Base-by-base conservation (phyloP, 208 protist species). In the Trypanosomatidae sp. region DNA sequence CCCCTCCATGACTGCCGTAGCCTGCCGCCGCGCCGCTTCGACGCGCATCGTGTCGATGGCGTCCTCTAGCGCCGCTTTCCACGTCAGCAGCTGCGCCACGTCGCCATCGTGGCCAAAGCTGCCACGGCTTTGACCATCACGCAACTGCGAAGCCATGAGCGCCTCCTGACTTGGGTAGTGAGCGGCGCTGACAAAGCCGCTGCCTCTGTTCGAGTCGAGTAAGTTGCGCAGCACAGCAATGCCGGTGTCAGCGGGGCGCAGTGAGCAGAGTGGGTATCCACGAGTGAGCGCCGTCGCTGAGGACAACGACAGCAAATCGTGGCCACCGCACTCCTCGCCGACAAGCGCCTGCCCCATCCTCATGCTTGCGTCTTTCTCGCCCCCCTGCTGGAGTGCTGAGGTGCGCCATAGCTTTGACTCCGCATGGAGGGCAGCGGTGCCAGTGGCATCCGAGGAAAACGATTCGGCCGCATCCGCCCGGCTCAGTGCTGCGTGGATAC, bases 21-120 rank as follows among this genome's bases (percentile, higher is more conserved):
- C 82, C 77, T 94, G 90, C 55, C 85, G 85, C 13, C 79, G 68
- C 55, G 80, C 66, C 19, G 78, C 74, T 70, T 92, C 90, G 13
- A 74, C 66, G 52, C 85, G 77, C 82, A 92, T 87, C 69, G 79
- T 76, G 52, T 89, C 70, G 68, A 94, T 91, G 44, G 70, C 83
- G 39, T 67, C 74, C 52, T 81, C 47, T 49, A 94, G 76, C 30
- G 75, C 82, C 41, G 84, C 72, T 56, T 76, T 81, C 74, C 79
- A 84, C 25, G 62, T 30, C 67, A 71, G 62, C 60, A 94, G 80
- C 60, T 83, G 77, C 70, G 62, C 53, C 58, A 88, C 69, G 58
- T 94, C 90, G 56, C 81, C 83, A 28, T 80, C 78, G 44, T 88
- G 77, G 5, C 89, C 85, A 41, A 82, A 85, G 53, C 71, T 71